Conservation (phyloP, 768 basidiomycete species). For the Boletus subcaerulescens region DNA sequence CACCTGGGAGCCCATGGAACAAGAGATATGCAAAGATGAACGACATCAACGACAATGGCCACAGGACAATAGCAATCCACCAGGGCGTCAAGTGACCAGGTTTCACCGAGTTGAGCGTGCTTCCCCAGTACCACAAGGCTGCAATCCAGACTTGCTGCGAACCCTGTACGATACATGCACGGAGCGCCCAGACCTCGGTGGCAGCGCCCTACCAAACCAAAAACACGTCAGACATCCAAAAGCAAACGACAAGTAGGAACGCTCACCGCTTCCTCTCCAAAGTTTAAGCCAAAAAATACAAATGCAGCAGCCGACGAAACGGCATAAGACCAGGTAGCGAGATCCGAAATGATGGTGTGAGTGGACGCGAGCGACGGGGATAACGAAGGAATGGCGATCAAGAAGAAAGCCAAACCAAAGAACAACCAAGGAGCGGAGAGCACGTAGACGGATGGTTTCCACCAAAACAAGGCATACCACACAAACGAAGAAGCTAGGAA, state of each 20-base stretch:
- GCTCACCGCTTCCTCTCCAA: constrained; percentile 88
- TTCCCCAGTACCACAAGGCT: constrained; percentile 95
- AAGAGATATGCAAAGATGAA: constrained; percentile 79
- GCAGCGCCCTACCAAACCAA: constrained; percentile 66
- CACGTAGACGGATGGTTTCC: constrained; percentile 85
- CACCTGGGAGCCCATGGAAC: constrained; percentile 84
- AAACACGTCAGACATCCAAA: constrained; percentile 5
- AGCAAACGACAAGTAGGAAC: constrained; percentile 19
- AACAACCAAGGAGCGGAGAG: constrained; percentile 88
- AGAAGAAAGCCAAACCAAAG: constrained; percentile 86
- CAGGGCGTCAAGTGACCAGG: constrained; percentile 64
- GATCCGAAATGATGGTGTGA: constrained; percentile 66
- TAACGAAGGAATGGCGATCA: constrained; percentile 86
- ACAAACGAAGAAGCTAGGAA: constrained; percentile 82
- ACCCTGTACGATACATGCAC: constrained; percentile 92
- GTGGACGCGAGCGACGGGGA: constrained; percentile 52
- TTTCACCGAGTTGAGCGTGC: constrained; percentile 58
- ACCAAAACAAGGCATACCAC: constrained; percentile 89
- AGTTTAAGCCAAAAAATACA: constrained; percentile 92
- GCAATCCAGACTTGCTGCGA: constrained; percentile 96
- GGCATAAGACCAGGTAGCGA: constrained; percentile 90
- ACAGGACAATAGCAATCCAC: constrained; percentile 79
- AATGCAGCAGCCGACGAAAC: constrained; percentile 91
- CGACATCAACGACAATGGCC: constrained; percentile 77
- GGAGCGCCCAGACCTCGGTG: constrained; percentile 89